Conservation (phyloP, 106 monocot species). For the Phalaenopsis equestris region DNA sequence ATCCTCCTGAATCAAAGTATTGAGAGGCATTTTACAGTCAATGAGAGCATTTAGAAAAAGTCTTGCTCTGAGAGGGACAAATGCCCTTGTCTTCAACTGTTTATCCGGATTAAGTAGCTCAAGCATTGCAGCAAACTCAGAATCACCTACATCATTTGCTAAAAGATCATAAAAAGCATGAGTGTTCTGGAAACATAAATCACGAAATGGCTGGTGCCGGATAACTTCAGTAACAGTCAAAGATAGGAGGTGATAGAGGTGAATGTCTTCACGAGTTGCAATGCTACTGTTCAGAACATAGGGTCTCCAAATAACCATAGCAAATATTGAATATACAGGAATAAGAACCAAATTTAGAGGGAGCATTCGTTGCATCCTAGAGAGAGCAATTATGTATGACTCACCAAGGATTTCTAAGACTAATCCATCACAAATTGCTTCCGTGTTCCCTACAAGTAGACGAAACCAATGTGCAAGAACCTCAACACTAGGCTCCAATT, state of each 20-base stretch:
- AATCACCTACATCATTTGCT: constrained; percentile 62
- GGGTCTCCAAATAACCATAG: constrained; percentile 81
- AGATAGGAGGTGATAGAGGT: constrained; percentile 58
- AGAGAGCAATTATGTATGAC: constrained; percentile 58
- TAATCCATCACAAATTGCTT: constrained; percentile 78
- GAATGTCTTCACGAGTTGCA: constrained; percentile 67
- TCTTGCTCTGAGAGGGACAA: constrained; percentile 83
- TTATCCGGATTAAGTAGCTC: constrained; percentile 74
- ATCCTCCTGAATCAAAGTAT: constrained; percentile 51
- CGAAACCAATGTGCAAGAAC: constrained; percentile 90
- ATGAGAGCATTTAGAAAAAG: constrained; percentile 79
- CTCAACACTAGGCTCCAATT: constrained; percentile 46
- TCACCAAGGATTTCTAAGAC: constrained; percentile 81
- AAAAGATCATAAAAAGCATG: constrained; percentile 62
- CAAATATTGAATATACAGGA: constrained; percentile 89
- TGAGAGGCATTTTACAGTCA: constrained; percentile 78
- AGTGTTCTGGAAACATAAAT: constrained; percentile 60
- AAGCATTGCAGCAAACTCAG: constrained; percentile 86
- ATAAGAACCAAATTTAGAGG: constrained; percentile 60
- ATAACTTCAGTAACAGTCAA: constrained; percentile 61
- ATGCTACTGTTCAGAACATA: constrained; percentile 60
- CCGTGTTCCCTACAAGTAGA: constrained; percentile 74
- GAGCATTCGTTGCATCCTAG: constrained; percentile 78
- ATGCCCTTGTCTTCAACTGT: constrained; percentile 60
- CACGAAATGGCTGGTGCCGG: constrained; percentile 85